These are phyloP conservation scores for Pleurotus salmoneostramineus DNA, from an alignment of 768 basidiomycete genomes.

Conservation along the genomic window DNA sequence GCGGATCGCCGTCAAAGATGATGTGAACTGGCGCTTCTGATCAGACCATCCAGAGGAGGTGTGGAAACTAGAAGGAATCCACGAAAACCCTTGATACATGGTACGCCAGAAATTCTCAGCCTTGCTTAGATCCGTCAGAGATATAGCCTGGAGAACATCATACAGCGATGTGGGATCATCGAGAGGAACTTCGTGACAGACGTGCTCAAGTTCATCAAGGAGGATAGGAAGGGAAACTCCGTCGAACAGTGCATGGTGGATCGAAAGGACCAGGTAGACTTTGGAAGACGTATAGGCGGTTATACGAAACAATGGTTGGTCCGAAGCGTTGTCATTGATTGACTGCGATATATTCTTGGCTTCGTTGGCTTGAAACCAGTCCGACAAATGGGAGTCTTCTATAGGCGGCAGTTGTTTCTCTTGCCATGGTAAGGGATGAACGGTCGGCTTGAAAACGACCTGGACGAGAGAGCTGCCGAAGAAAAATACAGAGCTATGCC, in stretches of 20 bases:
- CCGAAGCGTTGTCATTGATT: constrained; percentile 24
- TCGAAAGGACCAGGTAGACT: constrained; percentile 22
- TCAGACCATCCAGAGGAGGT: constrained; percentile 4
- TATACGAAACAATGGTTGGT: constrained; percentile 20
- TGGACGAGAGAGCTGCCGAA: constrained; percentile 23
- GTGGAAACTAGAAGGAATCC: constrained; percentile 15
- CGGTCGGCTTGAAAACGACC: constrained; percentile 19
- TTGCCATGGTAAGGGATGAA: constrained; percentile 13
- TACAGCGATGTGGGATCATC: constrained; percentile 8
- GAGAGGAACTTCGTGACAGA: constrained; percentile 13
- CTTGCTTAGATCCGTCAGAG: constrained; percentile 14
- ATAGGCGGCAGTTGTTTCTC: constrained; percentile 9
- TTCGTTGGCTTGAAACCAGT: constrained; percentile 16
- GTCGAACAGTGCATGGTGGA: constrained; percentile 31
- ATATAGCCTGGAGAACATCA: constrained; percentile 22
- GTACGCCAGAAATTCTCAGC: constrained; percentile 24
- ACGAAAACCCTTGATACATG: constrained; percentile 21
- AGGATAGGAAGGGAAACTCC: constrained; percentile 26
- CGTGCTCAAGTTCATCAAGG: constrained; percentile 21
- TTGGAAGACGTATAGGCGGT: constrained; percentile 13
- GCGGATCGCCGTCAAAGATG: constrained; percentile 20
- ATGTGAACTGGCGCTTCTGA: constrained; percentile 14
- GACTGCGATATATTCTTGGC: constrained; percentile 16
- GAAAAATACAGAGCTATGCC: constrained; percentile 25
- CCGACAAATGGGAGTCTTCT: constrained; percentile 10